A percentile compares a stretch with the other conserved stretches of the same genome.
Evolutionary conservation across 1,284 basidiomycete species (phyloP).

Genomic region (Ceratobasidium sp.): DNA sequence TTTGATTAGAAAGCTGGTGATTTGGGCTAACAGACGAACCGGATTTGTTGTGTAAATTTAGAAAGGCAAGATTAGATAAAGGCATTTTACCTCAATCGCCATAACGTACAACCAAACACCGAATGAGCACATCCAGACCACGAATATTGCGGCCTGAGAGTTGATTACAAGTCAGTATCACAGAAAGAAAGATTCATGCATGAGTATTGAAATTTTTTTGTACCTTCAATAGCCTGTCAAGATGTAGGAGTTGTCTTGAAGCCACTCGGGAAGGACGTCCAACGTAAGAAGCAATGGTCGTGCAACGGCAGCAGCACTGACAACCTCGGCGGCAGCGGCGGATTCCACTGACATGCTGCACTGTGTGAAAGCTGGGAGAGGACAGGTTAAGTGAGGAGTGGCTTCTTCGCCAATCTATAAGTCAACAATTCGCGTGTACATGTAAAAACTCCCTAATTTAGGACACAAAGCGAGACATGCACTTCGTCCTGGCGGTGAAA

Average conservation of each 20-base stretch:
- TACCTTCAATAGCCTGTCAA: conserved; percentile 39
- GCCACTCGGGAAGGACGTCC: conserved; percentile 33
- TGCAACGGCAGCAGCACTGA: conserved; percentile 4
- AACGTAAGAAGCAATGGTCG: conserved; percentile 27
- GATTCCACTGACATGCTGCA: conserved; percentile 10
- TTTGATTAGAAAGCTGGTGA: conserved; percentile 13
- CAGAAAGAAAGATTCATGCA: background rate
- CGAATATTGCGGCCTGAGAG: conserved; percentile 66
- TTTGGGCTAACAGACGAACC: conserved; percentile 56
- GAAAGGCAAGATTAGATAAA: conserved; percentile 32
- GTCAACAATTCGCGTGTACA: background rate
- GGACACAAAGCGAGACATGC: conserved; percentile 27
- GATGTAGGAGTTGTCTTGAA: conserved; percentile 39
- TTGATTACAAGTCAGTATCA: conserved; percentile 1
- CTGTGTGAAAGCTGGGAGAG: background rate
- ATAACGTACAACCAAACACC: conserved; percentile 73
- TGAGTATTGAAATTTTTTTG: background rate
- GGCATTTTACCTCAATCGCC: conserved; percentile 41
- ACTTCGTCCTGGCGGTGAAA: conserved; percentile 3
- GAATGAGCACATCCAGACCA: conserved; percentile 75
- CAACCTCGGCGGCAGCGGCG: conserved; percentile 23
- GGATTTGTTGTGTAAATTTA: conserved; percentile 88
- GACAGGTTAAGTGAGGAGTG: background rate
- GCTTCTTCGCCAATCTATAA: conserved; percentile 8
- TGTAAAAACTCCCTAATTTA: background rate